phyloP scores from a whole-genome alignment of 495 filamentous ascomycete genomes.

The Penicillium macrosclerotiorum region DNA sequence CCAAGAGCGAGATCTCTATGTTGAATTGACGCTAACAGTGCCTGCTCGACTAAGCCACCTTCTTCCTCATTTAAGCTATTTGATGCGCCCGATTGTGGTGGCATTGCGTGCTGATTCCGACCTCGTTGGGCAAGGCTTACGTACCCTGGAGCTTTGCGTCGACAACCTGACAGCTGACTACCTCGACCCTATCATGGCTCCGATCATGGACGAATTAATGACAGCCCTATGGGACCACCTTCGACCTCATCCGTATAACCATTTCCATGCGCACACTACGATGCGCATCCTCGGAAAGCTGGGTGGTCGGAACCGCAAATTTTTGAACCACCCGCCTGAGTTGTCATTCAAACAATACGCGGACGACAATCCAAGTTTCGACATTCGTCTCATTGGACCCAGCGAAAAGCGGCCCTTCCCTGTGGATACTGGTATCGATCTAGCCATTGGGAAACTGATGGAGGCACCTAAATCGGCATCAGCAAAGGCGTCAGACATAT shows the following conservation, averaged over 20 bases:
- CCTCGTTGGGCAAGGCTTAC: slow-evolving; percentile 87
- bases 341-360: slow-evolving; percentile 79
- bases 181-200: slow-evolving; percentile 97
- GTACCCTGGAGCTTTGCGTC: slow-evolving; percentile 94
- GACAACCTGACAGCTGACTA: slow-evolving; percentile 98
- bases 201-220: slow-evolving; percentile 98
- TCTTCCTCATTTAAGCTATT: slow-evolving; percentile 90
- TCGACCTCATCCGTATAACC: slow-evolving; percentile 86
- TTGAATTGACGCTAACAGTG: slow-evolving; percentile 94
- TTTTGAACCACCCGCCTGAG: slow-evolving; percentile 81
- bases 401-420: slow-evolving; percentile 86
- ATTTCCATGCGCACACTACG: slow-evolving; percentile 95
- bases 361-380: slow-evolving; percentile 82
- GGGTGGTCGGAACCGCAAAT: slow-evolving; percentile 91
- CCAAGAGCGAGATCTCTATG: slow-evolving; percentile 89
- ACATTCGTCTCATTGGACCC: slow-evolving; percentile 84
- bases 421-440: slow-evolving; percentile 76
- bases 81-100: slow-evolving; percentile 96
- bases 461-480: slow-evolving; percentile 65
- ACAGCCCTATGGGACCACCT: slow-evolving; percentile 93
- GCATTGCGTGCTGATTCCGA: slow-evolving; percentile 89
- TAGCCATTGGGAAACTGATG: slow-evolving; percentile 81
- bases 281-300: slow-evolving; percentile 98
- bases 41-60: slow-evolving; percentile 93
- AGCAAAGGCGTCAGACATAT: slow-evolving; percentile 71